Percentiles rank a stretch among this genome's conserved stretches.
phyloP scores from a whole-genome alignment of 2,329 filamentous ascomycete species.

The Fusarium napiforme region DNA sequence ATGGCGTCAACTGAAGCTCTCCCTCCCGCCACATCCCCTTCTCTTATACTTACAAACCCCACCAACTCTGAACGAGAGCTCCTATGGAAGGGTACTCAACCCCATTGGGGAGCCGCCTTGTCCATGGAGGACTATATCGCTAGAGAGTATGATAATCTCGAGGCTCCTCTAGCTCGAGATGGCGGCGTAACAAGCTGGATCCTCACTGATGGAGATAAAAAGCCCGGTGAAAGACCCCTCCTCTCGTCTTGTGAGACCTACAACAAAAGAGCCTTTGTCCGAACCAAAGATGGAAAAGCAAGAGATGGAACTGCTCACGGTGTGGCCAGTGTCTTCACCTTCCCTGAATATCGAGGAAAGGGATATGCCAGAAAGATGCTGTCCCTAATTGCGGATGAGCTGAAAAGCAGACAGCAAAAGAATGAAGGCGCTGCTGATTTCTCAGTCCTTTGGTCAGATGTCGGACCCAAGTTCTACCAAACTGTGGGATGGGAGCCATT shows the following conservation, averaged over 20 bases:
- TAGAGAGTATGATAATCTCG: conserved; percentile 68
- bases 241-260: conserved; percentile 73
- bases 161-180: conserved; percentile 66
- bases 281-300: conserved; percentile 48
- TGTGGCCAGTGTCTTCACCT: conserved; percentile 83
- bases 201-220: conserved; percentile 60
- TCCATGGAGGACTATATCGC: conserved; percentile 65
- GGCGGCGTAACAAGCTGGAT: conserved; percentile 73
- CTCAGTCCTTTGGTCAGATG: conserved; percentile 87
- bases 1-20: conserved; percentile 39
- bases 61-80: conserved; percentile 64
- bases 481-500: conserved; percentile 81
- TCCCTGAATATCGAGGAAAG: conserved; percentile 71
- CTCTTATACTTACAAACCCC: conserved; percentile 62
- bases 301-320: conserved; percentile 74
- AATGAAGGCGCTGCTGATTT: conserved; percentile 62
- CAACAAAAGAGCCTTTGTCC: conserved; percentile 66
- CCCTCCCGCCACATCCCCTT: conserved; percentile 37
- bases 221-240: conserved; percentile 60
- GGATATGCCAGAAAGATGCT: conserved; percentile 86
- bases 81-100: conserved; percentile 67
- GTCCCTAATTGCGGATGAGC: conserved; percentile 65
- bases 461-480: conserved; percentile 85
- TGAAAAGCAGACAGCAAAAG: conserved; percentile 47
- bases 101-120: conserved; percentile 69